phyloP scores from a whole-genome alignment of 768 basidiomycete genomes.

The Suillus subaureus region DNA sequence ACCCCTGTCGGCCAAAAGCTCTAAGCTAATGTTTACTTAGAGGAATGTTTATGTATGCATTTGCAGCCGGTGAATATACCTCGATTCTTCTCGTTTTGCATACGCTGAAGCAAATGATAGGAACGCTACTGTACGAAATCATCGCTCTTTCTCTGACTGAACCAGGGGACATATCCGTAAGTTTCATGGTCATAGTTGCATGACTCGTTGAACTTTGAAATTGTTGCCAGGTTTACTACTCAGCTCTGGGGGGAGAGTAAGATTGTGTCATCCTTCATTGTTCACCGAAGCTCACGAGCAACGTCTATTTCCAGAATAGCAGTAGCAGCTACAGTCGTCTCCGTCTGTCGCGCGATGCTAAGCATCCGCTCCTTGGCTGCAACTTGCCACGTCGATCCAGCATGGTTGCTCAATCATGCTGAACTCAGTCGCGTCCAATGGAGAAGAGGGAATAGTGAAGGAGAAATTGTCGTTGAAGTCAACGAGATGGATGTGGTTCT shows the following conservation, averaged over 20 bases:
- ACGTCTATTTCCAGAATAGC: slow-evolving; percentile 8
- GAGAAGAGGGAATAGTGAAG: slow-evolving; percentile 37
- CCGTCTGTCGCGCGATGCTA: slow-evolving; percentile 42
- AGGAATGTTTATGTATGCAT: slow-evolving; percentile 26
- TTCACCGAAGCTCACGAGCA: background rate
- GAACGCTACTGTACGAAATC: slow-evolving; percentile 19
- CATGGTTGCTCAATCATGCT: slow-evolving; percentile 47
- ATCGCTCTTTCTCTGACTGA: slow-evolving; percentile 14
- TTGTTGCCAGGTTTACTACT: slow-evolving; percentile 14
- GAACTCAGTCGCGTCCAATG: slow-evolving; percentile 49
- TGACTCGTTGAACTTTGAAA: background rate
- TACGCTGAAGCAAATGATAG: slow-evolving; percentile 11
- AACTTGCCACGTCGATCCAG: slow-evolving; percentile 40
- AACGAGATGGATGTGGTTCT: background rate
- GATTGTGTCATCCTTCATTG: background rate
- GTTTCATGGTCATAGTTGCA: background rate
- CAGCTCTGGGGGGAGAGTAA: slow-evolving; percentile 15
- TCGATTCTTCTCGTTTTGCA: background rate
- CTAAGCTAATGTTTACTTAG: slow-evolving; percentile 9
- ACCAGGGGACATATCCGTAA: slow-evolving; percentile 11
- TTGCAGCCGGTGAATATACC: slow-evolving; percentile 16
- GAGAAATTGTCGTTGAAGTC: slow-evolving; percentile 38
- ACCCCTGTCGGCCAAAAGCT: background rate
- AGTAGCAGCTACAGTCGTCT: slow-evolving; percentile 22
- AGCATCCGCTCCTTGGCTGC: slow-evolving; percentile 46